Evolutionary conservation across 176 grass and related monocot species (phyloP).

Genomic region (Carex parvula): DNA sequence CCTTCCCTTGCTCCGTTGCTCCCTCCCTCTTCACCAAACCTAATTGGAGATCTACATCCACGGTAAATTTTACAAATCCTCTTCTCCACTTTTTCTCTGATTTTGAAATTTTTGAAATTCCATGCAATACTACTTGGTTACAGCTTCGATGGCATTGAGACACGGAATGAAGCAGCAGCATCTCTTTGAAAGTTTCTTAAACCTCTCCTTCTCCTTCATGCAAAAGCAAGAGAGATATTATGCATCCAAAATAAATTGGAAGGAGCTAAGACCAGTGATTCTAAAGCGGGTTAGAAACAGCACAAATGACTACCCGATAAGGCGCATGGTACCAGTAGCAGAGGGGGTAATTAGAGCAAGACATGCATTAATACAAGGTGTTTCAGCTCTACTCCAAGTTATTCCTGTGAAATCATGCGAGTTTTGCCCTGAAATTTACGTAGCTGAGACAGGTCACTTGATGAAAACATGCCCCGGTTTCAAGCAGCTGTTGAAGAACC

Average conservation of each 20-base stretch:
- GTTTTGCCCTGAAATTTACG: conserved; percentile 76
- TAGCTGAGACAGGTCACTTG: conserved; percentile 50
- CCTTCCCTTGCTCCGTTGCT: too few species aligned
- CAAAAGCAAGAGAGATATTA: conserved; percentile 42
- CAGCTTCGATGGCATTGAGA: conserved; percentile 45
- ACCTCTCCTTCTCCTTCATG: not conserved
- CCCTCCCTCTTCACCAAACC: too few species aligned
- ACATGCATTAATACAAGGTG: conserved; percentile 45
- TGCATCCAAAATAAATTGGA: conserved; percentile 68
- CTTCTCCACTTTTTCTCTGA: too few species aligned
- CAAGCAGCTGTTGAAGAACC: conserved; percentile 59
- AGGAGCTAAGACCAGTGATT: conserved; percentile 77
- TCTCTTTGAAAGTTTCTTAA: conserved; percentile 34
- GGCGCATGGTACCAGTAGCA: conserved; percentile 65
- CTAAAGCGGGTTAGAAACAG: conserved; percentile 67
- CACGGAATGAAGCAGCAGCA: conserved; percentile 16
- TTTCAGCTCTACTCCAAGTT: conserved; percentile 49
- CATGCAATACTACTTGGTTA: not conserved
- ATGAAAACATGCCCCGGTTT: conserved; percentile 70
- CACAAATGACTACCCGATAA: conserved; percentile 66
- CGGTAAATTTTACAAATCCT: too few species aligned
- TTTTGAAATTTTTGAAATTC: not conserved
- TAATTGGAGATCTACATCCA: too few species aligned
- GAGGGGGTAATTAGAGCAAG: conserved; percentile 60
- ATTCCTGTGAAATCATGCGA: conserved; percentile 76